Evolutionary conservation across 805 yeast genomes (phyloP).

Genomic region (Suhomyces sp.): DNA sequence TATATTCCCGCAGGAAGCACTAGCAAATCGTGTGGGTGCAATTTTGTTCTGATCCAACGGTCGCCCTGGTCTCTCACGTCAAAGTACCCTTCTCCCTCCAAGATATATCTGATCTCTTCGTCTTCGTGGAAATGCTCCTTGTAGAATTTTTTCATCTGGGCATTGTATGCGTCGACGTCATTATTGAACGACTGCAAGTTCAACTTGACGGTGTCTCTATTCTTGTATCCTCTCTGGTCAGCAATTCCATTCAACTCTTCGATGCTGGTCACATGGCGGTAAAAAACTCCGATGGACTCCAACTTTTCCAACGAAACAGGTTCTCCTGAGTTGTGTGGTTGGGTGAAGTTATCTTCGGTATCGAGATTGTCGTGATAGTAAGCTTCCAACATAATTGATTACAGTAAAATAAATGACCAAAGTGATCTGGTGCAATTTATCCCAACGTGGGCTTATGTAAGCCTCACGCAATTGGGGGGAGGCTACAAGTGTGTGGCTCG

Average conservation of each 20-base stretch:
- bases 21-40: conserved; percentile 62
- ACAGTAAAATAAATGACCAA: too few relatives aligned
- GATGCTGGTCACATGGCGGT: conserved; percentile 47
- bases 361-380: conserved; percentile 67
- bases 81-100: conserved; percentile 89
- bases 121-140: conserved; percentile 93
- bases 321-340: conserved; percentile 69
- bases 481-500: neutral
- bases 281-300: conserved; percentile 63
- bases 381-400: conserved; percentile 30
- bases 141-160: conserved; percentile 68
- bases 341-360: conserved; percentile 55
- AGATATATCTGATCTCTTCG: conserved; percentile 88
- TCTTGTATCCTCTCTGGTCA: conserved; percentile 65
- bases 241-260: conserved; percentile 69
- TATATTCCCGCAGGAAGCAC: conserved; percentile 90
- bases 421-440: neutral
- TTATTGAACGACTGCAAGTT: conserved; percentile 61
- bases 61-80: conserved; percentile 69
- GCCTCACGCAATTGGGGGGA: neutral
- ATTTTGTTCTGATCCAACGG: conserved; percentile 74
- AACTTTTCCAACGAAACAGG: conserved; percentile 51
- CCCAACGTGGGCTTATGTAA: neutral
- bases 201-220: conserved; percentile 69
- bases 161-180: conserved; percentile 50